These are phyloP conservation scores for Hypoxylon sp. DNA, from an alignment of 2,329 filamentous ascomycete genomes.

Conservation along the genomic window DNA sequence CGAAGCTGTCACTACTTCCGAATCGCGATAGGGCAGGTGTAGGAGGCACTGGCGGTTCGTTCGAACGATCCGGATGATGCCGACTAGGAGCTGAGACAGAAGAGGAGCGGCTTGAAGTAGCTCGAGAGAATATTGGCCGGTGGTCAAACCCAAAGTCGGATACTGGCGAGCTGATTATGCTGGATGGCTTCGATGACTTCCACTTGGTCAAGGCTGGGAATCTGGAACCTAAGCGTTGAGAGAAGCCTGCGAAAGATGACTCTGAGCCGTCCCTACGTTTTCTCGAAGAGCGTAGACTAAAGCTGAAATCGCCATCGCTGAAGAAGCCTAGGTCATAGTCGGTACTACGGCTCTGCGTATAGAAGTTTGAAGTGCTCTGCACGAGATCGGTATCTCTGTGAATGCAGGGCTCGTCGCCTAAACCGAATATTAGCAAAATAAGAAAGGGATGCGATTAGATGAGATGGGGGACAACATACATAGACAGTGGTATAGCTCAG, in stretches of 20 bases:
- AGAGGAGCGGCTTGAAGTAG: conserved; percentile 82
- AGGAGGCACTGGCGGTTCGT: conserved; percentile 70
- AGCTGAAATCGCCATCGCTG: conserved; percentile 72
- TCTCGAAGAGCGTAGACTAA: conserved; percentile 64
- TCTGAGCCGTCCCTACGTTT: conserved; percentile 72
- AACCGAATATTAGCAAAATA: conserved; percentile 24
- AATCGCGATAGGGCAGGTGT: conserved; percentile 76
- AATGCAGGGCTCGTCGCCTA: conserved; percentile 74
- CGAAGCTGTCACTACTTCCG: conserved; percentile 71
- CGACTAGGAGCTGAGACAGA: conserved; percentile 77
- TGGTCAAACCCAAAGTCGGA: conserved; percentile 90
- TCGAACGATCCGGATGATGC: conserved; percentile 60
- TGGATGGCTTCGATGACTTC: conserved; percentile 64
- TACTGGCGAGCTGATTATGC: conserved; percentile 70
- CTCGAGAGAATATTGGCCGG: conserved; percentile 74
- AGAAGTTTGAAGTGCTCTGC: conserved; percentile 56
- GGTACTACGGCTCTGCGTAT: conserved; percentile 63
- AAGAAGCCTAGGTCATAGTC: conserved; percentile 79
- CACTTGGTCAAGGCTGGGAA: conserved; percentile 68
- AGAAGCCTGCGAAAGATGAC: conserved; percentile 73
- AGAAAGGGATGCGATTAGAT: conserved; percentile 33
- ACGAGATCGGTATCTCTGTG: conserved; percentile 66
- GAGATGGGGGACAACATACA: conserved; percentile 71
- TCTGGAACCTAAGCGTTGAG: conserved; percentile 76
- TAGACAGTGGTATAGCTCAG: conserved; percentile 75